phyloP scores from a whole-genome alignment of 352 stramenopile species.

The Peronospora destructor region DNA sequence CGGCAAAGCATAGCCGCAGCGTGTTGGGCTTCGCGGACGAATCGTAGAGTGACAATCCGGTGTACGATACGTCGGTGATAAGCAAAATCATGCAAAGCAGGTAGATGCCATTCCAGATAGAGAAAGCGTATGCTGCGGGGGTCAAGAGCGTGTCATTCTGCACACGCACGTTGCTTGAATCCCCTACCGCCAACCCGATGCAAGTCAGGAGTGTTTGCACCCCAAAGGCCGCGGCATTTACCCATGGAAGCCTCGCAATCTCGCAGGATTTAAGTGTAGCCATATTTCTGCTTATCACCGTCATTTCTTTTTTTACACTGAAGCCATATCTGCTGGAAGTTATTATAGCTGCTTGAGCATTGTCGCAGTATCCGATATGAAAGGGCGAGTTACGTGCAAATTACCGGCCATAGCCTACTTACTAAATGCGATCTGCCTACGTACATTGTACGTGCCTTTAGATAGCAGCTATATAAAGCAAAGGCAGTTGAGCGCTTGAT shows the following conservation, averaged over 20 bases:
- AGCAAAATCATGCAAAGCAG: slow-evolving; percentile 50
- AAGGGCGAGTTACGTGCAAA: too few species aligned
- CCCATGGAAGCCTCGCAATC: slow-evolving; percentile 29
- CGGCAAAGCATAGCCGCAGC: slow-evolving; percentile 48
- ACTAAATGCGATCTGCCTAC: too few species aligned
- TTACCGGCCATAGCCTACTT: too few species aligned
- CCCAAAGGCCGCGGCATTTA: slow-evolving; percentile 51
- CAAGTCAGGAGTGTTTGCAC: slow-evolving; percentile 46
- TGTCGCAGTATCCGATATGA: too few species aligned
- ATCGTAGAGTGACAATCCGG: slow-evolving; percentile 41
- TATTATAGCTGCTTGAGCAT: too few species aligned
- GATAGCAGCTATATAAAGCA: too few species aligned
- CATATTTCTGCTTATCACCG: too few species aligned
- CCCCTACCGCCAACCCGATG: slow-evolving; percentile 26
- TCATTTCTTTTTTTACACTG: too few species aligned
- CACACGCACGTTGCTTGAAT: slow-evolving; percentile 18
- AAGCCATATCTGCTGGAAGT: too few species aligned
- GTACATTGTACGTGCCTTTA: too few species aligned
- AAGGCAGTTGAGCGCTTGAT: too few species aligned
- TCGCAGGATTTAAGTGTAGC: neutral
- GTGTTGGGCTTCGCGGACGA: slow-evolving; percentile 34
- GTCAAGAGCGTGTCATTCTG: slow-evolving; percentile 49
- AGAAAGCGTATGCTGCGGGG: slow-evolving; percentile 46
- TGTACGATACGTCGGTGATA: slow-evolving; percentile 45
- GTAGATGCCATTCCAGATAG: slow-evolving; percentile 67